phyloP scores from a whole-genome alignment of 2,329 filamentous ascomycete genomes.

The Apiospora phragmitis region DNA sequence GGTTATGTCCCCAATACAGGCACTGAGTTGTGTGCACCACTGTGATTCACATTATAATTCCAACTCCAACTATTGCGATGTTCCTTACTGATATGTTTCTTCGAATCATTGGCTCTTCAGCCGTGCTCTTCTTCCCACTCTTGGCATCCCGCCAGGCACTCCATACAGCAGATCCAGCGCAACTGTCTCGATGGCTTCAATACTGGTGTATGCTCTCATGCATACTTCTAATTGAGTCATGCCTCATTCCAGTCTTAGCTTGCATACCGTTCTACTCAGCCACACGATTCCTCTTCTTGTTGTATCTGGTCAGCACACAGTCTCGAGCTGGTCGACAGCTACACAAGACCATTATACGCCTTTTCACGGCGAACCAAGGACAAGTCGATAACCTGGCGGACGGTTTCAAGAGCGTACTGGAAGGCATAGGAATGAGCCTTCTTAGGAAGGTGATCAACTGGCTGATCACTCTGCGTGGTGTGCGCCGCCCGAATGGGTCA shows the following conservation, averaged over 20 bases:
- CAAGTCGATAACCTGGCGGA: neutral
- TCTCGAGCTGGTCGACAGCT: neutral
- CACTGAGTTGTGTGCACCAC: too few species aligned
- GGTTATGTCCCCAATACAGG: neutral
- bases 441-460: neutral
- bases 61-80: neutral
- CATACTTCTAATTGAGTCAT: neutral
- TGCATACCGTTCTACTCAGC: neutral
- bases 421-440: neutral
- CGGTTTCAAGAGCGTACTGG: neutral
- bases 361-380: neutral
- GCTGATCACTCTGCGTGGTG: neutral
- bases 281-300: neutral
- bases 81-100: neutral
- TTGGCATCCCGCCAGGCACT: neutral
- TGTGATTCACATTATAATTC: neutral
- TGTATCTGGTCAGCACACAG: neutral
- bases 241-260: neutral
- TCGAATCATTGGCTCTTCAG: neutral
- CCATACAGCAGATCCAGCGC: neutral
- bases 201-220: neutral
- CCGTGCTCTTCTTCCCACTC: neutral
- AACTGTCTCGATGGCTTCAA: neutral
- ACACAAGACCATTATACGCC: neutral
- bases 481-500: neutral